phyloP scores from a whole-genome alignment of 768 basidiomycete species.

The Tricholoma matsutake region DNA sequence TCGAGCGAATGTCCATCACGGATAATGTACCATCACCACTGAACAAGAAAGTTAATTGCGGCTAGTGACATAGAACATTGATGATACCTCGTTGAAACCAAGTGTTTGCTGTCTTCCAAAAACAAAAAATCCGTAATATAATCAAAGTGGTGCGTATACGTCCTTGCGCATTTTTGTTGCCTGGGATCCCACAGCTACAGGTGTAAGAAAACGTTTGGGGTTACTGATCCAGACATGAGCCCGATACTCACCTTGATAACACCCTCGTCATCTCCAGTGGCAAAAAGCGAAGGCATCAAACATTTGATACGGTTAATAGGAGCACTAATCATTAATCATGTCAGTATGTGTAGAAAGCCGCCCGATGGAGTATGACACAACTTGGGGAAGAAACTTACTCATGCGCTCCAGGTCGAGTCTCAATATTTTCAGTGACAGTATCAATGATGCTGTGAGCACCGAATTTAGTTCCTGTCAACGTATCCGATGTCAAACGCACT shows the following conservation, averaged over 20 bases:
- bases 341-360: conserved; percentile 21
- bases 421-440: conserved; percentile 51
- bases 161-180: conserved; percentile 55
- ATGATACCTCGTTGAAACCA: conserved; percentile 82
- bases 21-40: conserved; percentile 94
- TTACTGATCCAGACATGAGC: not conserved
- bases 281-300: conserved; percentile 66
- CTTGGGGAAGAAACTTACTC: conserved; percentile 49
- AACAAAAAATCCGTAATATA: conserved; percentile 93
- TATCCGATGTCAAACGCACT: conserved; percentile 47
- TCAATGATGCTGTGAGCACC: conserved; percentile 55
- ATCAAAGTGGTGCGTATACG: conserved; percentile 87
- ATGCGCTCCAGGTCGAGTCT: conserved; percentile 52
- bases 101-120: conserved; percentile 78
- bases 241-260: conserved; percentile 70
- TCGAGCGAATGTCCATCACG: conserved; percentile 87
- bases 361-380: conserved; percentile 2
- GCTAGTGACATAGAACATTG: not conserved
- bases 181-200: conserved; percentile 90
- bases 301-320: conserved; percentile 84
- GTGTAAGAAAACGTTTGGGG: conserved; percentile 1
- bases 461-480: conserved; percentile 12
- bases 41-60: not conserved
- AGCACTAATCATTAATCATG: conserved; percentile 47
- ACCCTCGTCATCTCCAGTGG: conserved; percentile 92